A percentile compares a stretch with the other conserved stretches of the same genome.
Evolutionary conservation across 768 basidiomycete genomes (phyloP).

Genomic region (Mycena leptocephala): DNA sequence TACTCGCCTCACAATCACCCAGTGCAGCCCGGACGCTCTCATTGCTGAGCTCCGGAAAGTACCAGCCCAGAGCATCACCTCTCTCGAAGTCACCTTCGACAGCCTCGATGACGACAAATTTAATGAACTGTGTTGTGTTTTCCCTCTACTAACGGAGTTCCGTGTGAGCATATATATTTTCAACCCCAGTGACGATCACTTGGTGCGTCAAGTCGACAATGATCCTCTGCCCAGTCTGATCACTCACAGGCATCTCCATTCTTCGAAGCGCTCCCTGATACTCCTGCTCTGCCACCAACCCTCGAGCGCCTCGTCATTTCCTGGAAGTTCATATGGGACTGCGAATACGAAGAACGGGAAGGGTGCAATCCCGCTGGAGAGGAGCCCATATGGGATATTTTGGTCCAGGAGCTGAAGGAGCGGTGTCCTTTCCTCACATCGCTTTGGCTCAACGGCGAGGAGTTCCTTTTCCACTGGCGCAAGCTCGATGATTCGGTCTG

Average conservation of each 20-base stretch:
- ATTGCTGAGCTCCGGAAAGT: not conserved
- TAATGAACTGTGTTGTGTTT: not conserved
- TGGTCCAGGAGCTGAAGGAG: not conserved
- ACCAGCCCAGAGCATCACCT: not conserved
- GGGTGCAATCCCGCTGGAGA: too few species aligned
- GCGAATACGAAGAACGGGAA: not conserved
- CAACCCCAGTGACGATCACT: not conserved
- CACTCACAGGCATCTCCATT: not conserved
- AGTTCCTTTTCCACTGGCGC: not conserved
- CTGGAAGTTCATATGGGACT: not conserved
- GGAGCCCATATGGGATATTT: not conserved
- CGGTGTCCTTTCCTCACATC: not conserved
- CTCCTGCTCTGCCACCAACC: not conserved
- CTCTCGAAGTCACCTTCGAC: not conserved
- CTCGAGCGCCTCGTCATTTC: constrained; percentile 1
- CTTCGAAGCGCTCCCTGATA: not conserved
- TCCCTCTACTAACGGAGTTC: not conserved
- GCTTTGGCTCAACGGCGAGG: constrained; percentile 9
- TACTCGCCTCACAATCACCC: not conserved
- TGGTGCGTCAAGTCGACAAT: not conserved
- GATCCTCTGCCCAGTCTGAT: not conserved
- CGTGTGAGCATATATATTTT: not conserved
- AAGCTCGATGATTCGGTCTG: not conserved
- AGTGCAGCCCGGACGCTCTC: not conserved
- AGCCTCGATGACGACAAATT: not conserved